A percentile compares a stretch with the other conserved stretches of the same genome.
phyloP scores from a whole-genome alignment of 495 filamentous ascomycete genomes.

The Hyphodiscus hymeniophilus region DNA sequence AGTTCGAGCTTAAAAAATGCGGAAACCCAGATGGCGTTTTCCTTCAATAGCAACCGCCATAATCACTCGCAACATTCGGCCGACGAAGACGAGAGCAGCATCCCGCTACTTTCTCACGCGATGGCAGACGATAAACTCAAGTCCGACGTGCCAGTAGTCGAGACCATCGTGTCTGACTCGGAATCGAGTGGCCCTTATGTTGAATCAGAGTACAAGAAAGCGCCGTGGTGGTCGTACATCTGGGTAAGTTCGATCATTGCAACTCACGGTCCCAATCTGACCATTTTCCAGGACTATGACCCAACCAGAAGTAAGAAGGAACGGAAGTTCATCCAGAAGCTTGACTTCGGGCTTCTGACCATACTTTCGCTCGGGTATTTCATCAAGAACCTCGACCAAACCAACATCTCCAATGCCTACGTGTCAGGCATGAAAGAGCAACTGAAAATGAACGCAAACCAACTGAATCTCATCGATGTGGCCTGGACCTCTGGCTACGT shows the following conservation, averaged over 20 bases:
- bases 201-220: not conserved
- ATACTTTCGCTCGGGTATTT: constrained; percentile 49
- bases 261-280: too few species aligned
- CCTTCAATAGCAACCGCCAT: too few species aligned
- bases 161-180: too few species aligned
- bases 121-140: too few species aligned
- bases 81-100: too few species aligned
- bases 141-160: too few species aligned
- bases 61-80: too few species aligned
- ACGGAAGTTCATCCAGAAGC: constrained; percentile 50
- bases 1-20: too few species aligned
- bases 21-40: too few species aligned
- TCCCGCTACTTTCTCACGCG: too few species aligned
- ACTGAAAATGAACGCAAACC: constrained; percentile 44
- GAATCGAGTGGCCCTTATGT: too few species aligned
- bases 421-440: constrained; percentile 40
- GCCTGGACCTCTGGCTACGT: constrained; percentile 60
- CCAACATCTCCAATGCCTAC: constrained; percentile 40
- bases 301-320: constrained; percentile 28
- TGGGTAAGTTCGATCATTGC: constrained; percentile 8
- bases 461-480: constrained; percentile 44
- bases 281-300: constrained; percentile 13
- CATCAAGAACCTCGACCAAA: constrained; percentile 52
- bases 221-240: constrained; percentile 15
- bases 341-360: constrained; percentile 46